phyloP scores from a whole-genome alignment of 805 yeast species.

The Candida anglica region DNA sequence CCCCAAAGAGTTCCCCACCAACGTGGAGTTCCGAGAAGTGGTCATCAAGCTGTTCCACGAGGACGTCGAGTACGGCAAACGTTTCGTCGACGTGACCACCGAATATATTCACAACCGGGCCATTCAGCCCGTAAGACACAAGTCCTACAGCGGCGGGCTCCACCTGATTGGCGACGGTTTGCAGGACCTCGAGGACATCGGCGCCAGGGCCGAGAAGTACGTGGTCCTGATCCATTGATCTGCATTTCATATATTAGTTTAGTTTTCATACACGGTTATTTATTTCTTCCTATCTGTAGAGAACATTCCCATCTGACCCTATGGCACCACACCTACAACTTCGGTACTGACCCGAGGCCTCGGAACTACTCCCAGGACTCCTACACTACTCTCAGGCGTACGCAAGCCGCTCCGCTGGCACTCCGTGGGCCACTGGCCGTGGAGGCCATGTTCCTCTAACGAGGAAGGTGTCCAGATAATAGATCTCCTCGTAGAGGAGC shows the following conservation, averaged over 20 bases:
- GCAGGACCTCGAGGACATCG: slow-evolving; percentile 32
- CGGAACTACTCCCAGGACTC: too few relatives aligned
- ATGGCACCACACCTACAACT: neutral
- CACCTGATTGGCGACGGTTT: slow-evolving; percentile 30
- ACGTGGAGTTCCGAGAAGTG: slow-evolving; percentile 26
- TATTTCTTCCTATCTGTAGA: too few relatives aligned
- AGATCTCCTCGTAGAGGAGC: too few relatives aligned
- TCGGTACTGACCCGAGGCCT: too few relatives aligned
- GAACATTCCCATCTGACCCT: neutral
- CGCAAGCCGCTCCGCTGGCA: too few relatives aligned
- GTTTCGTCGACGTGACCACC: slow-evolving; percentile 29
- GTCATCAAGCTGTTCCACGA: slow-evolving; percentile 42
- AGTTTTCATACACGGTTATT: too few relatives aligned
- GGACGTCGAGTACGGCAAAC: slow-evolving; percentile 32
- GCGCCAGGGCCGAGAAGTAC: slow-evolving; percentile 43
- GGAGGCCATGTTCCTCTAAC: too few relatives aligned
- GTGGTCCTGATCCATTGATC: too few relatives aligned
- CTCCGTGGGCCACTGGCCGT: too few relatives aligned
- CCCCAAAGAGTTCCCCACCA: slow-evolving; percentile 18
- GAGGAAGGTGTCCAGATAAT: too few relatives aligned
- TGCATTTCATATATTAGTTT: too few relatives aligned
- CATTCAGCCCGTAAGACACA: slow-evolving; percentile 29
- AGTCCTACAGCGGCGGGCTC: slow-evolving; percentile 31
- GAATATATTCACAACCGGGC: slow-evolving; percentile 19
- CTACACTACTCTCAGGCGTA: too few relatives aligned